Evolutionary conservation across 371 early-diverging fungal species (phyloP), one percentile per base, ranked within the genome.

Genomic region (Umbelopsis sp.): DNA sequence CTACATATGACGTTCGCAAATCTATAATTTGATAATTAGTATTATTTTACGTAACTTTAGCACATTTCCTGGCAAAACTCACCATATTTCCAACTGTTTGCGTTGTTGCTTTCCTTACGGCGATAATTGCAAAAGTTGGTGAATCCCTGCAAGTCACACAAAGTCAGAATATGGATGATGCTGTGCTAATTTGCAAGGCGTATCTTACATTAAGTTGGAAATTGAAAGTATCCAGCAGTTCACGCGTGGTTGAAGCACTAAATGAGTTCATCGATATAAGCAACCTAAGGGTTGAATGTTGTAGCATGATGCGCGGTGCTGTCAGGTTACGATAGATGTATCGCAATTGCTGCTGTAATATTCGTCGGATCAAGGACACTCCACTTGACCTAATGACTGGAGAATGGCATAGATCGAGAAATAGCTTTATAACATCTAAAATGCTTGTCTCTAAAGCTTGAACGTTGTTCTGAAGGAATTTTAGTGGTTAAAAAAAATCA

Each of bases 301-400:
- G 77, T 9, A 78, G 76, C 41, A 80, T 78, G 53, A 79, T 73
- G 62, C 77, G 69, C 65, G 95, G 91, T 10, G 85, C 81, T 3
- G 91, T 92, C 82, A 97, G 84, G 38, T 94, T 95, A 35, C 93
- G 86, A 74, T 96, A 96, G 25, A 97, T 84, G 75, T 92, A 95
- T 75, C 95, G 96, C 82, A 95, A 86, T 20, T 74, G 80, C 65
- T 74, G 50, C 45, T 73, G 71, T 41, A 77, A 64, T 18, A 80
- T 68, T 46, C 63, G 66, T 65, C 80, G 77, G 8, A 74, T 75
- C 25, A 82, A 69, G 38, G 79, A 74, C 4, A 79, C 46, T 37
- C 83, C 83, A 65, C 76, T 80, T 0, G 83, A 73, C 18, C 83
- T 78, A 41, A 83, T 76, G 41, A 83, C 69, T 18, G 83, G 83